A percentile compares a stretch with the other conserved stretches of the same genome.
These are phyloP conservation scores for Thraustochytrium striatum DNA, from an alignment of 352 stramenopile species.

Conservation along the genomic window DNA sequence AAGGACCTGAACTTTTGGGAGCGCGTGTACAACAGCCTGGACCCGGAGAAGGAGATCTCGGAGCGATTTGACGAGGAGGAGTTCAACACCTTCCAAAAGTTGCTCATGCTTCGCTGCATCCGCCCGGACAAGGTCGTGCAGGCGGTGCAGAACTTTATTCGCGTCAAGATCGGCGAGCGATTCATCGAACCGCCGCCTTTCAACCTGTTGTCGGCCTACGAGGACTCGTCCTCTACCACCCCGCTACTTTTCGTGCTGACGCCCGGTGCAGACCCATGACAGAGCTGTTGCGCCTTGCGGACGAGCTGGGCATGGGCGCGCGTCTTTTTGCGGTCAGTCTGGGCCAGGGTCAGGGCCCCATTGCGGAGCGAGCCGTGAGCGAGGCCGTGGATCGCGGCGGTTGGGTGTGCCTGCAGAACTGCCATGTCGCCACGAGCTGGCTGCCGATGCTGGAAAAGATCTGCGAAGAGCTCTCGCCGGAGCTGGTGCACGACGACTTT, in stretches of 20 bases:
- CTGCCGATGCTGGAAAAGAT: constrained; percentile 87
- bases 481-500: constrained; percentile 83
- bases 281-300: constrained; percentile 83
- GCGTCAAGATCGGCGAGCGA: constrained; percentile 64
- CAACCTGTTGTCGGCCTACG: constrained; percentile 80
- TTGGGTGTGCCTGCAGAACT: constrained; percentile 94
- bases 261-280: constrained; percentile 86
- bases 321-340: constrained; percentile 87
- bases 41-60: constrained; percentile 69
- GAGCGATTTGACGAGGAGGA: constrained; percentile 60
- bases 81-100: constrained; percentile 77
- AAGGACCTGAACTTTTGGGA: constrained; percentile 55
- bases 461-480: constrained; percentile 84
- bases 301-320: constrained; percentile 80
- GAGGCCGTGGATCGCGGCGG: constrained; percentile 76
- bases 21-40: constrained; percentile 70
- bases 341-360: constrained; percentile 83
- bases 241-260: constrained; percentile 91
- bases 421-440: constrained; percentile 87
- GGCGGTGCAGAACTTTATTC: constrained; percentile 81
- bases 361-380: constrained; percentile 83
- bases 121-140: constrained; percentile 86
- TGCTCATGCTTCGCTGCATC: constrained; percentile 82
- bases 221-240: constrained; percentile 86
- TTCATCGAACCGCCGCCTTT: constrained; percentile 90